A percentile compares a stretch with the other conserved stretches of the same genome.
These are phyloP conservation scores for Sclerotinia minor DNA, from an alignment of 2,329 filamentous ascomycete genomes.

Conservation along the genomic window DNA sequence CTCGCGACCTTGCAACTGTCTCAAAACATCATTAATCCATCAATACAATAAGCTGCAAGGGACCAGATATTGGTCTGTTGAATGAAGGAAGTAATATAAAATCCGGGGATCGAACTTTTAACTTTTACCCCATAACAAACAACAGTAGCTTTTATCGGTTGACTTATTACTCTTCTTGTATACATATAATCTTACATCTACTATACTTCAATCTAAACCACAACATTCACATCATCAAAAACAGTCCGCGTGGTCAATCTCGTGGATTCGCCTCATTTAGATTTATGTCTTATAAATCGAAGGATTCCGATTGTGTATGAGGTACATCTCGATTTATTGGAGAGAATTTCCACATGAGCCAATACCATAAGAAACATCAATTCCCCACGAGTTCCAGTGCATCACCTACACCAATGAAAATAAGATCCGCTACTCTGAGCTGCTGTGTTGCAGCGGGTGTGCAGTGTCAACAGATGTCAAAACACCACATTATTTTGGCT, in stretches of 20 bases:
- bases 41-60: background rate
- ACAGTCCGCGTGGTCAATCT: slow-evolving; percentile 4
- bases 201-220: background rate
- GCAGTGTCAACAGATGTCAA: slow-evolving; percentile 8
- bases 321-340: background rate
- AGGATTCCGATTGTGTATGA: background rate
- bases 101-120: slow-evolving; percentile 14
- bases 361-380: background rate
- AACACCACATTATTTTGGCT: slow-evolving; percentile 15
- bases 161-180: too few species aligned
- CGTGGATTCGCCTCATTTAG: slow-evolving; percentile 1
- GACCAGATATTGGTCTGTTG: slow-evolving; percentile 17
- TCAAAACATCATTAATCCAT: background rate
- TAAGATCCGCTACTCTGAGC: background rate
- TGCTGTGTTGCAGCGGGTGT: slow-evolving; percentile 11
- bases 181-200: background rate
- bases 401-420: slow-evolving; percentile 1
- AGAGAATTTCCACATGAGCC: background rate
- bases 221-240: slow-evolving; percentile 1
- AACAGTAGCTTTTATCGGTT: too few species aligned
- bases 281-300: slow-evolving; percentile 1
- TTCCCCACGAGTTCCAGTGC: too few species aligned
- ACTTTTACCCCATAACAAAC: slow-evolving; percentile 3
- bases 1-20: slow-evolving; percentile 9
- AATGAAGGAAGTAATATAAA: slow-evolving; percentile 3